Base-by-base conservation (phyloP, 306 rosid species). In the Pyrus communis region DNA sequence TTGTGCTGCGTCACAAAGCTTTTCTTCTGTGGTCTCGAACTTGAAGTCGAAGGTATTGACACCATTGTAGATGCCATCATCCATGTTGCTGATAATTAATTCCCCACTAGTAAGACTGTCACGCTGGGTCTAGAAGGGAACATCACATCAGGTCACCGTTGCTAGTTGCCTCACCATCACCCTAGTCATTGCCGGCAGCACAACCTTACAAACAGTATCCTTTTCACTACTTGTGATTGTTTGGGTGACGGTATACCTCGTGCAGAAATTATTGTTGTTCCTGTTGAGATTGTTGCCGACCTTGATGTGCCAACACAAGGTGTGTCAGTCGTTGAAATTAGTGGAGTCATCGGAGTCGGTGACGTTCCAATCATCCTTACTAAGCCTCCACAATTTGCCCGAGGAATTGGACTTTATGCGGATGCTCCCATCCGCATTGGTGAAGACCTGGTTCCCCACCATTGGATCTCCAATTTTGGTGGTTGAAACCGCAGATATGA, bases 21-120 rank as follows among this genome's bases (percentile, higher is more conserved):
- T 57, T 57, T 60, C 19, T 25, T 60, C 17, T 25, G 17, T 60
- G 15, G 11, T 67, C 23, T 61, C 33, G 57, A 35, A 57, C 5
- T 77, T 45, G 59, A 77, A 57, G 15, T 59, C 18, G 69, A 23
- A 68, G 45, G 55, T 27, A 58, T 77, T 77, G 23, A 25, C 19
- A 19, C 80, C 69, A 21, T 59, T 68, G 57, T 25, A 77, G 58
- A 57, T 22, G 3, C 69, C 80, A 58, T 77, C 75, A 19, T 77
- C 45, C 66, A 68, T 40, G 55, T 13, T 25, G 11, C 28, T 12
- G 11, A 31, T 67, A 9, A 22, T 45, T 2, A 67, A 88, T 83
- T 57, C 3, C 31, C 80, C 60, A 11, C 11, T 45, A 18, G 13
- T 3, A 18, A 68, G 35, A 38, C 22, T 11, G 4, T 69, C 75